These are phyloP conservation scores for Arachis monticola DNA, from an alignment of 331 rosid species.

Conservation along the genomic window DNA sequence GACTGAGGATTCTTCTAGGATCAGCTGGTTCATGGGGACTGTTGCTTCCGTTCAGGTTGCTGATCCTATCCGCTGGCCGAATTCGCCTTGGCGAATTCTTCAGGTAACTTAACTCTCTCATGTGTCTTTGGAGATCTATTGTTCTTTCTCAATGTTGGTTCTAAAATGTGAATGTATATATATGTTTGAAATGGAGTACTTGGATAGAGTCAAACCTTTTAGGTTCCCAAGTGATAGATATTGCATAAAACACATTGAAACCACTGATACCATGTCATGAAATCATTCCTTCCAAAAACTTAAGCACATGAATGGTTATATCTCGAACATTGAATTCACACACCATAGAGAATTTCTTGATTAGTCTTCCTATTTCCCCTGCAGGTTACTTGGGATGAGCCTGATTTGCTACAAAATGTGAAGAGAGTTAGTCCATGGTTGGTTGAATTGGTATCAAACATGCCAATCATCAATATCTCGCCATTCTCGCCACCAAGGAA, in stretches of 20 bases:
- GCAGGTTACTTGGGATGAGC: slow-evolving; percentile 98
- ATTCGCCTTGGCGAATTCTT: slow-evolving; percentile 93
- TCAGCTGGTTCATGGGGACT: slow-evolving; percentile 99
- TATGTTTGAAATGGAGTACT: background rate
- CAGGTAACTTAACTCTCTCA: slow-evolving; percentile 57
- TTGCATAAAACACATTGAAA: too few relatives aligned
- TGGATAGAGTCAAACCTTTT: background rate
- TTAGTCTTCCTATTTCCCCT: slow-evolving; percentile 29
- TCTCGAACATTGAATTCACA: background rate
- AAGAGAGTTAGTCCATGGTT: slow-evolving; percentile 96
- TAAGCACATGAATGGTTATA: too few relatives aligned
- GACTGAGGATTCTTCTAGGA: slow-evolving; percentile 93
- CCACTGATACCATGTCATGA: too few relatives aligned
- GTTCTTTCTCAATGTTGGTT: slow-evolving; percentile 4
- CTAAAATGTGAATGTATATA: background rate
- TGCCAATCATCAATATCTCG: slow-evolving; percentile 63
- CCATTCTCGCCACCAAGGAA: slow-evolving; percentile 85
- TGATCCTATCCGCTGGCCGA: slow-evolving; percentile 89
- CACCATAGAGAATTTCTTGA: background rate
- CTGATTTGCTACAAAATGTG: slow-evolving; percentile 96
- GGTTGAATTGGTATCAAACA: slow-evolving; percentile 82
- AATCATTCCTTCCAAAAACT: too few relatives aligned
- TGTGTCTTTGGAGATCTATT: slow-evolving; percentile 1
- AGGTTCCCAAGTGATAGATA: too few relatives aligned
- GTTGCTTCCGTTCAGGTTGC: slow-evolving; percentile 76